Evolutionary conservation across 768 basidiomycete genomes (phyloP).

Genomic region (Mrakia gelida): DNA sequence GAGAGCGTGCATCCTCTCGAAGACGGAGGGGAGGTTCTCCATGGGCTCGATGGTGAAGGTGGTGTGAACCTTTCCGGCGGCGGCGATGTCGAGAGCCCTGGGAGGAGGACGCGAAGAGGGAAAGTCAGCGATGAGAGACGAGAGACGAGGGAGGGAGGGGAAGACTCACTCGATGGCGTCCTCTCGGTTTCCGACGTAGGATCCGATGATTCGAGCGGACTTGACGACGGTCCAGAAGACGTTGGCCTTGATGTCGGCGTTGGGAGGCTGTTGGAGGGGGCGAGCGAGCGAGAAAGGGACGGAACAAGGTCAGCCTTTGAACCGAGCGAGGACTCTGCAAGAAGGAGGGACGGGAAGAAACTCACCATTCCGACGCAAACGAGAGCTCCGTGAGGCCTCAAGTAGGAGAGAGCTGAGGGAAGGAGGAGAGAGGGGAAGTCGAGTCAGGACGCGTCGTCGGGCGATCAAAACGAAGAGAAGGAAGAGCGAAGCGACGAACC

Average conservation of each 20-base stretch:
- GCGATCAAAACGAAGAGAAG: neutral
- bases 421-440: no score
- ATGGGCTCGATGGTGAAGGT: conserved; percentile 51
- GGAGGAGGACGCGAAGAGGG: no score
- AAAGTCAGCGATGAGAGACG: no score
- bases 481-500: conserved; percentile 29
- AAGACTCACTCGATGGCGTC: conserved; percentile 60
- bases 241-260: conserved; percentile 32
- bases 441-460: conserved; percentile 3
- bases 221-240: conserved; percentile 43
- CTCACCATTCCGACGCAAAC: conserved; percentile 33
- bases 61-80: conserved; percentile 60
- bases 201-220: conserved; percentile 41
- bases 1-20: neutral
- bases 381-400: conserved; percentile 61
- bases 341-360: no score
- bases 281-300: no score
- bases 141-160: no score
- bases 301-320: no score
- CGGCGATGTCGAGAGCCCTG: conserved; percentile 65
- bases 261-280: conserved; percentile 20
- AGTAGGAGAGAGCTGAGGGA: conserved; percentile 54
- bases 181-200: conserved; percentile 51
- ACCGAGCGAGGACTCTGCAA: no score
- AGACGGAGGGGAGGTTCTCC: conserved; percentile 49